These are phyloP conservation scores for Talaromyces sp. DNA, from an alignment of 2,329 filamentous ascomycete species.

Conservation along the genomic window DNA sequence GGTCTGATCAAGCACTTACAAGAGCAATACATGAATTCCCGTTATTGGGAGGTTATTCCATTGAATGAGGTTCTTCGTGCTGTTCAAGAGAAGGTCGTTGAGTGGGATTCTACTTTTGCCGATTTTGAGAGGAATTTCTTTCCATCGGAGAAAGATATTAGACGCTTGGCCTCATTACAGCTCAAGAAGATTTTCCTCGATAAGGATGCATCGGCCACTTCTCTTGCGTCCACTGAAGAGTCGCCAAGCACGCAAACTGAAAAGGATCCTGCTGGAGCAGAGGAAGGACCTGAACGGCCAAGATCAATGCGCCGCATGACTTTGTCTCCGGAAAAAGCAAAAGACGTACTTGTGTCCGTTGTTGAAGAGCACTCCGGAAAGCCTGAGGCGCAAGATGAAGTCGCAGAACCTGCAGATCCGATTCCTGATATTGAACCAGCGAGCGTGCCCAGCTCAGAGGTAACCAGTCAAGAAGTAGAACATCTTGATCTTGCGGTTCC, in stretches of 20 bases:
- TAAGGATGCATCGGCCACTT: conserved; percentile 72
- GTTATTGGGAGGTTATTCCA: conserved; percentile 95
- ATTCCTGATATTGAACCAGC: conserved; percentile 21
- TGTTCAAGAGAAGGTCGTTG: conserved; percentile 86
- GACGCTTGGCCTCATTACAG: conserved; percentile 84
- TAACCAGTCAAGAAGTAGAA: conserved; percentile 49
- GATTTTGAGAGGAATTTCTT: conserved; percentile 93
- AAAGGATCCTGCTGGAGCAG: conserved; percentile 27
- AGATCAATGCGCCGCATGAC: conserved; percentile 40
- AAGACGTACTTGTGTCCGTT: conserved; percentile 61
- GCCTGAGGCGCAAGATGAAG: conserved; percentile 28
- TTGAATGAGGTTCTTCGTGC: conserved; percentile 83
- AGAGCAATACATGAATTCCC: conserved; percentile 85
- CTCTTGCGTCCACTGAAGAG: conserved; percentile 66
- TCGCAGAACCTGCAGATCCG: conserved; percentile 20
- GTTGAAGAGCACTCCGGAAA: conserved; percentile 58
- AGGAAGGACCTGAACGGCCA: conserved; percentile 29
- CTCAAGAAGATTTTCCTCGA: conserved; percentile 93
- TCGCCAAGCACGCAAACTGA: conserved; percentile 48
- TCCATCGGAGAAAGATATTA: conserved; percentile 91
- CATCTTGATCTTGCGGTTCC: conserved; percentile 59
- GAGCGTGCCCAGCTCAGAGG: conserved; percentile 23
- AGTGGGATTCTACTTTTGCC: conserved; percentile 87
- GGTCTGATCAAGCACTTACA: conserved; percentile 73
- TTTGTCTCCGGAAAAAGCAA: conserved; percentile 59